Conservation (phyloP, 805 yeast species). For the Lachancea cidri region DNA sequence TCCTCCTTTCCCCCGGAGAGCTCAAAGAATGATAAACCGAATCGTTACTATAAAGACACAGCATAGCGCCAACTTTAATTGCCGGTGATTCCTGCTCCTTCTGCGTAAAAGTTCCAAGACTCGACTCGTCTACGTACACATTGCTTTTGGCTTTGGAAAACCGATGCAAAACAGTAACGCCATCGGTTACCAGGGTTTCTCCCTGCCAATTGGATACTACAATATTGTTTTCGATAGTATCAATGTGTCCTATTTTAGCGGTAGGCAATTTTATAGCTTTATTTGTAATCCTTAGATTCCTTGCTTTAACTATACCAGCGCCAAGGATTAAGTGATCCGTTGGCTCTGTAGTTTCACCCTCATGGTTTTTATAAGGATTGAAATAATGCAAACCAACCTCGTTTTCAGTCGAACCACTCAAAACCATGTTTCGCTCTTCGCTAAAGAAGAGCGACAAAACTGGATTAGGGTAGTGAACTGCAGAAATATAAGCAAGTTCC, state of each 20-base stretch:
- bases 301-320: not conserved
- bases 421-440: conserved; percentile 6
- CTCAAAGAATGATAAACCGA: not conserved
- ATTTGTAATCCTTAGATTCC: not conserved
- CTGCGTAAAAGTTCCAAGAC: conserved; percentile 21
- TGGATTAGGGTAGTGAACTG: conserved; percentile 28
- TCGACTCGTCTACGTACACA: conserved; percentile 20
- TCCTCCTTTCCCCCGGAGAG: conserved; percentile 14
- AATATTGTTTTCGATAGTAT: conserved; percentile 5
- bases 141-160: conserved; percentile 17
- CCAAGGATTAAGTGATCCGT: not conserved
- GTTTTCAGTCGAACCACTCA: conserved; percentile 21
- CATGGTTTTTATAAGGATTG: not conserved
- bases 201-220: conserved; percentile 25
- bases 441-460: conserved; percentile 17
- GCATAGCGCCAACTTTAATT: conserved; percentile 7
- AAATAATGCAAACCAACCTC: conserved; percentile 14
- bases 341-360: not conserved
- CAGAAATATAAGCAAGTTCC: conserved; percentile 22
- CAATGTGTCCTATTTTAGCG: conserved; percentile 16
- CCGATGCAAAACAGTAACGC: not conserved
- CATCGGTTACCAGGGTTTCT: conserved; percentile 10
- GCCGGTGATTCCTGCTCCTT: conserved; percentile 1
- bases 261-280: conserved; percentile 5
- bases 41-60: not conserved